Conservation (phyloP, 208 protist genomes). For the Strigomonas galati region DNA sequence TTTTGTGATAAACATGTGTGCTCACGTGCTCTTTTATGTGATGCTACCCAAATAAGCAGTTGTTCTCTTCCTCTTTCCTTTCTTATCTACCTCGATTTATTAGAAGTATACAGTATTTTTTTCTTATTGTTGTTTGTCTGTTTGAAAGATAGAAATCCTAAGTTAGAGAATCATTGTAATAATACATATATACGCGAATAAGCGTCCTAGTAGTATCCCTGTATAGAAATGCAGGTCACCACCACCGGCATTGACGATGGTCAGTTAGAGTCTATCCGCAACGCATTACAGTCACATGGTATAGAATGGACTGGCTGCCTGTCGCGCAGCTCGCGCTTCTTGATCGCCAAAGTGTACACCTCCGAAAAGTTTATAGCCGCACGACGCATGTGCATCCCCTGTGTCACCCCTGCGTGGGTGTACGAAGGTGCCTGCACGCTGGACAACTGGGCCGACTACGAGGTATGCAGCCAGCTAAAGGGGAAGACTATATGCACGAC, state of each 20-base stretch:
- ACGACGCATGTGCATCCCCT: slow-evolving; percentile 45
- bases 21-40: too few species aligned
- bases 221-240: slow-evolving; percentile 43
- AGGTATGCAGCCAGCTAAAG: slow-evolving; percentile 28
- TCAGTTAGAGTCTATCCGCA: slow-evolving; percentile 28
- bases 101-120: slow-evolving; percentile 9
- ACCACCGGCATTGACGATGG: slow-evolving; percentile 54
- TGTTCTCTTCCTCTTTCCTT: too few species aligned
- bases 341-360: background rate
- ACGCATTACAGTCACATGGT: slow-evolving; percentile 22
- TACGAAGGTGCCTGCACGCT: slow-evolving; percentile 36
- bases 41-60: too few species aligned
- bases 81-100: background rate
- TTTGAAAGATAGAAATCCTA: too few species aligned
- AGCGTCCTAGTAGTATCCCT: too few species aligned
- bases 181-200: too few species aligned
- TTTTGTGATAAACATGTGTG: too few species aligned
- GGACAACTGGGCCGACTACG: slow-evolving; percentile 23
- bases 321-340: slow-evolving; percentile 17
- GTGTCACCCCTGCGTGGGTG: slow-evolving; percentile 49
- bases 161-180: too few species aligned
- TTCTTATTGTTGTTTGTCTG: slow-evolving; percentile 14
- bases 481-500: slow-evolving; percentile 50
- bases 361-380: slow-evolving; percentile 48
- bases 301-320: slow-evolving; percentile 38